phyloP scores from a whole-genome alignment of 2,329 filamentous ascomycete species.

The Colletotrichum lentis region DNA sequence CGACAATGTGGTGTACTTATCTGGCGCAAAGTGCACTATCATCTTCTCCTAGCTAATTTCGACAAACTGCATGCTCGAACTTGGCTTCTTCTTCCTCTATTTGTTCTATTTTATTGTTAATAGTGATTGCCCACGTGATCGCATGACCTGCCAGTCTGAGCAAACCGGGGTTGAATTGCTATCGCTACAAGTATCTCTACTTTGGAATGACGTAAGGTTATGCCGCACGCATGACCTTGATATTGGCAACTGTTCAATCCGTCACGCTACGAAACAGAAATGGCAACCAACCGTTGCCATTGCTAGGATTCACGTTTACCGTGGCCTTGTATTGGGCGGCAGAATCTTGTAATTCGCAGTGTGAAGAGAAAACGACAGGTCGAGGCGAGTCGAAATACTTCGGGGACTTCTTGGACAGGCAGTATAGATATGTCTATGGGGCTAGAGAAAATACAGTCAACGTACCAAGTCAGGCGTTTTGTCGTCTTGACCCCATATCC shows the following conservation, averaged over 20 bases:
- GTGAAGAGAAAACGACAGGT: background rate
- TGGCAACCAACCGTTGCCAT: background rate
- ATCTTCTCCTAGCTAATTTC: background rate
- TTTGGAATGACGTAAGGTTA: background rate
- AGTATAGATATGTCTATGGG: constrained; percentile 10
- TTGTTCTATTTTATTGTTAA: background rate
- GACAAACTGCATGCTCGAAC: no score
- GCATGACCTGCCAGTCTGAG: background rate
- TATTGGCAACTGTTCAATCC: background rate
- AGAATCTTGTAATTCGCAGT: background rate
- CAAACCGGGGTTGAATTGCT: background rate
- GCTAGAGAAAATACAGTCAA: constrained; percentile 16
- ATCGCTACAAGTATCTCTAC: background rate
- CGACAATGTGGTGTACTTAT: background rate
- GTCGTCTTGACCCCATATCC: constrained; percentile 2
- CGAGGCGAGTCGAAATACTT: background rate
- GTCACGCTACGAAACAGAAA: background rate
- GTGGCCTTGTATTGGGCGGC: background rate
- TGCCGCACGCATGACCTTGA: background rate
- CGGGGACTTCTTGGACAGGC: background rate
- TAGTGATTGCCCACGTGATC: background rate
- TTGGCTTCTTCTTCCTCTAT: no score
- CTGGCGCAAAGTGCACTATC: no score
- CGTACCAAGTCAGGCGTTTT: constrained; percentile 21
- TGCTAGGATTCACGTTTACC: background rate